Base-by-base conservation (phyloP, 257 asterid species). In the Verbena officinalis region DNA sequence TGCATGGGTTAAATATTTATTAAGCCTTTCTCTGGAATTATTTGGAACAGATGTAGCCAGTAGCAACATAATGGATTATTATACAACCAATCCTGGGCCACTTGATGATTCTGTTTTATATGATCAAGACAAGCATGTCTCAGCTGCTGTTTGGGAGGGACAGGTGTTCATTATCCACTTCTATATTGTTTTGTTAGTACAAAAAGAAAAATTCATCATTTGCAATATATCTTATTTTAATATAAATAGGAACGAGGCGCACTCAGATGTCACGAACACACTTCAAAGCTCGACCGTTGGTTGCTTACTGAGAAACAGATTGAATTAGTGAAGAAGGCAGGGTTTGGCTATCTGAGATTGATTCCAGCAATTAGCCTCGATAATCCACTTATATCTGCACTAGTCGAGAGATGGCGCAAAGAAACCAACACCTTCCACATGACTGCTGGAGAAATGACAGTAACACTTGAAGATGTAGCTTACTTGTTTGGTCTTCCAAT, bases 201-300 rank as follows among this genome's bases (percentile, higher is more conserved):
- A 40, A 45, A 42, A 44, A 53, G 51, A 42, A 53, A 51, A 38
- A 43, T 68, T 38, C 30, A 8, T 51, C 53, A 54, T 34, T 43
- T 67, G 38, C 38, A 44, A 64, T 40, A 16, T 27, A 15, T 33
- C n/a, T 53, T 7, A 57, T 60, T 52, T 46, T 22, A 14, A 67
- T 68, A 57, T 78, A 23, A 71, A 72, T 87, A 94, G 95, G 97
- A 94, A 77, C 81, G 95, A 39, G 95, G 96, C 50, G 97, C 96
- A 63, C 96, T 94, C 68, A 79, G 99, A 75, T 94, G 99, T 73
- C 97, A 90, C 75, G 97, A 94, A 64, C 99, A 94, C 75, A 94
- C 99, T 61, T 94, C 97, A 61, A 90, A 90, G 89, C 96, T 94
- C 58, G 99, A 90, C 68, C 87, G 85, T 20, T 94, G 99, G 99